These are phyloP conservation scores for Euphorbia peplus DNA, from an alignment of 345 rosid genomes.

Conservation along the genomic window DNA sequence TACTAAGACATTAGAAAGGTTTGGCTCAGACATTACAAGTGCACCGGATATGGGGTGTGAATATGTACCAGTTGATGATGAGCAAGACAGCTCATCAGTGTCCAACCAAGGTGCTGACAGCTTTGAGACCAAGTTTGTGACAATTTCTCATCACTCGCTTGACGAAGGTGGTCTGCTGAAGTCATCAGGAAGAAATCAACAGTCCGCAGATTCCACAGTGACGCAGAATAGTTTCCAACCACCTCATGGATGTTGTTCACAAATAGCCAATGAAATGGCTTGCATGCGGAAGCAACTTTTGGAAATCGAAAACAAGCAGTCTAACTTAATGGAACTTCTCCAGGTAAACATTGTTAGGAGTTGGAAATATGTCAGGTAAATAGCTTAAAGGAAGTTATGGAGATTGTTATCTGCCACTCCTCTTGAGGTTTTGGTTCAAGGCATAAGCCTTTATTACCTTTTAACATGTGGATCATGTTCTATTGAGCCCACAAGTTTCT, in stretches of 20 bases:
- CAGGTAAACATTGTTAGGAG: constrained; percentile 52
- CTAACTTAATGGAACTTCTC: constrained; percentile 62
- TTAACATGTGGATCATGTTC: not conserved
- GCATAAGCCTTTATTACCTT: not conserved
- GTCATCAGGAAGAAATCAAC: constrained; percentile 39
- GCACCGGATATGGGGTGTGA: constrained; percentile 49
- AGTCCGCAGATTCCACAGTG: constrained; percentile 60
- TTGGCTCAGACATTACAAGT: constrained; percentile 37
- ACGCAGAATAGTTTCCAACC: constrained; percentile 56
- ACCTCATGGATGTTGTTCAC: constrained; percentile 52
- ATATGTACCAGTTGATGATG: constrained; percentile 52
- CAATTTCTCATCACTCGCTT: constrained; percentile 45
- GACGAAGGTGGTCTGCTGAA: constrained; percentile 38
- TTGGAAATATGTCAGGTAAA: not conserved
- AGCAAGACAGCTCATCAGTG: constrained; percentile 56
- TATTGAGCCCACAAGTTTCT: not conserved
- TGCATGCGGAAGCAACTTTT: constrained; percentile 68
- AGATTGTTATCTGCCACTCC: not conserved
- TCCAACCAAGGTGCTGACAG: constrained; percentile 43
- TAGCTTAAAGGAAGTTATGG: not conserved
- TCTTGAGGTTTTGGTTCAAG: not conserved
- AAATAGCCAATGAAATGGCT: constrained; percentile 59
- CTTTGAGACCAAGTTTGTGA: constrained; percentile 47
- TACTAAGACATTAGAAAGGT: constrained; percentile 54
- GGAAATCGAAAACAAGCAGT: constrained; percentile 74